Conservation (phyloP, 305 asterid genomes). For the Fraxinus dipetala region DNA sequence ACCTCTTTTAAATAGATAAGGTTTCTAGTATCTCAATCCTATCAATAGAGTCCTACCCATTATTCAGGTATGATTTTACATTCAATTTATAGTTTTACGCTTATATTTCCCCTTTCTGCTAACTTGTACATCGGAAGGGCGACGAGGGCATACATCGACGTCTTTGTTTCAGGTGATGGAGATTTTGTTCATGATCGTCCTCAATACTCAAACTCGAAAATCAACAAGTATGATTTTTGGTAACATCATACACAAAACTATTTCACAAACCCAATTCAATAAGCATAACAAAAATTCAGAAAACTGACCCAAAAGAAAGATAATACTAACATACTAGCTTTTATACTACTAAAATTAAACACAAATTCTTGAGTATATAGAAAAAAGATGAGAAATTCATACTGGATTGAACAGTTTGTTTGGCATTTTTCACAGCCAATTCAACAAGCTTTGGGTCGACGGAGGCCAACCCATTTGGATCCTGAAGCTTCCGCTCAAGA, state of each 20-base stretch:
- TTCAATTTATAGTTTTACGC: too few species aligned
- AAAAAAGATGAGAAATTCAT: constrained; percentile 23
- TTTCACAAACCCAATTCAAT: not conserved
- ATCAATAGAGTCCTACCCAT: too few species aligned
- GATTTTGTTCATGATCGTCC: too few species aligned
- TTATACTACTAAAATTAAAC: not conserved
- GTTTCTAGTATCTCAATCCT: too few species aligned
- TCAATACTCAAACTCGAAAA: too few species aligned
- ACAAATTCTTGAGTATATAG: not conserved
- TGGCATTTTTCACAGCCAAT: constrained; percentile 80
- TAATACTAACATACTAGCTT: not conserved
- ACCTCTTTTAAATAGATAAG: too few species aligned
- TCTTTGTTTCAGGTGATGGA: too few species aligned
- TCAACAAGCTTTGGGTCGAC: constrained; percentile 73
- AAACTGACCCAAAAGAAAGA: not conserved
- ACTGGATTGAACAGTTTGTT: constrained; percentile 67
- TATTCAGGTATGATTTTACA: too few species aligned
- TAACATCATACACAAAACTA: not conserved
- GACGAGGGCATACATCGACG: too few species aligned
- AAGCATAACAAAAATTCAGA: not conserved
- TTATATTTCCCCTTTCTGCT: too few species aligned
- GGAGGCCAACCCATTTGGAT: constrained; percentile 77
- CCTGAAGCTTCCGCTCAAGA: constrained; percentile 79
- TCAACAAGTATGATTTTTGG: too few species aligned
- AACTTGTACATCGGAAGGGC: too few species aligned